A percentile compares a stretch with the other conserved stretches of the same genome.
phyloP scores from a whole-genome alignment of 139 green algal species.

The Chlamydomonas schloesseri region DNA sequence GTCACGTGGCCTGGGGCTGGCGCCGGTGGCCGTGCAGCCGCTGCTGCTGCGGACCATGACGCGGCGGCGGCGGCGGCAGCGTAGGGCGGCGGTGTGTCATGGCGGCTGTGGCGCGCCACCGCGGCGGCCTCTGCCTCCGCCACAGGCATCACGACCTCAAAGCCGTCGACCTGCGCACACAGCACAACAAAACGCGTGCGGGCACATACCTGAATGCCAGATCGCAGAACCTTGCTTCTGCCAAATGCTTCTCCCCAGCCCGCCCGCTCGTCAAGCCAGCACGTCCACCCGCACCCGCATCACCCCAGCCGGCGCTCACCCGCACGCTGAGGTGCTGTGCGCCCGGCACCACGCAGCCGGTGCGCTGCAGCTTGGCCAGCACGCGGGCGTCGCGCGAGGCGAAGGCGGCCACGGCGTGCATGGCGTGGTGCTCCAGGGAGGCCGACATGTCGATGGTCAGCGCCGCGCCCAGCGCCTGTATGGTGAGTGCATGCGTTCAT shows the following conservation, averaged over 20 bases:
- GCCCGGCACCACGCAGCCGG: background rate
- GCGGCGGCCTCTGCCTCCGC: background rate
- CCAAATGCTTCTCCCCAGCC: too few relatives aligned
- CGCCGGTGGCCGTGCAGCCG: too few relatives aligned
- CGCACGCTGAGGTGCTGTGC: slow-evolving; percentile 1
- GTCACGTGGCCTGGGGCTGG: background rate
- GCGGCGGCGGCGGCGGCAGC: background rate
- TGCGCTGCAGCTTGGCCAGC: slow-evolving; percentile 42
- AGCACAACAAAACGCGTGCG: too few relatives aligned
- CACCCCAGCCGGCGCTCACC: background rate
- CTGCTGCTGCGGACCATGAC: too few relatives aligned
- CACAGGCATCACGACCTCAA: slow-evolving; percentile 40
- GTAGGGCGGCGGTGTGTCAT: too few relatives aligned
- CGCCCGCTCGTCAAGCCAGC: too few relatives aligned
- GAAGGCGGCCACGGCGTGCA: slow-evolving; percentile 35
- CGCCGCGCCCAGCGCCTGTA: slow-evolving; percentile 11
- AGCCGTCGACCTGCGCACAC: background rate
- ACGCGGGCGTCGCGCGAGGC: background rate
- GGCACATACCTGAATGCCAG: too few relatives aligned
- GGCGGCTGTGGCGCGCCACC: too few relatives aligned
- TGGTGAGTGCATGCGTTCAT: too few relatives aligned
- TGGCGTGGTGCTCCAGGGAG: slow-evolving; percentile 31
- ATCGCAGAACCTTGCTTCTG: too few relatives aligned
- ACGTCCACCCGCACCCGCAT: too few relatives aligned
- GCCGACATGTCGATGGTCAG: slow-evolving; percentile 29